These are phyloP conservation scores for Saturnispora saitoi DNA, from an alignment of 805 yeast genomes.

Conservation along the genomic window DNA sequence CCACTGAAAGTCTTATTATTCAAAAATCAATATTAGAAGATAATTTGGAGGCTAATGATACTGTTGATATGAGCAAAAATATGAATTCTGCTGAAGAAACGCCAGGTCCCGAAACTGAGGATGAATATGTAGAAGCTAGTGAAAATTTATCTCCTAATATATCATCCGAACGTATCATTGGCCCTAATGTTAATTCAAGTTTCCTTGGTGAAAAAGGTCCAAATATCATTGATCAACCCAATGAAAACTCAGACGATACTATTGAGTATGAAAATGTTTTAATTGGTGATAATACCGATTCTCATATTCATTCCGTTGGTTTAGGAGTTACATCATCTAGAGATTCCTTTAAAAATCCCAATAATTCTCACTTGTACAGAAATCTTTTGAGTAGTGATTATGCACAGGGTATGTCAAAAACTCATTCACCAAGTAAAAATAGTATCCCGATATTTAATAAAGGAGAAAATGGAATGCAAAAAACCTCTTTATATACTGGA, in stretches of 20 bases:
- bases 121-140: slow-evolving; percentile 9
- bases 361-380: slow-evolving; percentile 11
- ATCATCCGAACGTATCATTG: not conserved
- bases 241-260: not conserved
- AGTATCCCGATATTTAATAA: slow-evolving; percentile 7
- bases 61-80: not conserved
- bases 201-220: not conserved
- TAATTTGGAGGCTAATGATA: not conserved
- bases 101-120: slow-evolving; percentile 5
- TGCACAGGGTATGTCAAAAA: not conserved
- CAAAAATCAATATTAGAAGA: not conserved
- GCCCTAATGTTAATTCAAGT: not conserved
- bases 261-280: not conserved
- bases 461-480: not conserved
- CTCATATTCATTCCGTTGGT: not conserved
- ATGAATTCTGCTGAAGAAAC: not conserved
- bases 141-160: not conserved
- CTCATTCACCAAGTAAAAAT: slow-evolving; percentile 7
- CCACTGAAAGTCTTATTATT: not conserved
- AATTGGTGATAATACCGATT: not conserved
- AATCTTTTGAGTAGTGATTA: slow-evolving; percentile 4
- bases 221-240: not conserved
- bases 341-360: not conserved
- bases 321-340: not conserved
- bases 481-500: not conserved